Percentiles rank a stretch among this genome's conserved stretches.
Conservation (phyloP, 345 rosid genomes). For the Heritiera littoralis region DNA sequence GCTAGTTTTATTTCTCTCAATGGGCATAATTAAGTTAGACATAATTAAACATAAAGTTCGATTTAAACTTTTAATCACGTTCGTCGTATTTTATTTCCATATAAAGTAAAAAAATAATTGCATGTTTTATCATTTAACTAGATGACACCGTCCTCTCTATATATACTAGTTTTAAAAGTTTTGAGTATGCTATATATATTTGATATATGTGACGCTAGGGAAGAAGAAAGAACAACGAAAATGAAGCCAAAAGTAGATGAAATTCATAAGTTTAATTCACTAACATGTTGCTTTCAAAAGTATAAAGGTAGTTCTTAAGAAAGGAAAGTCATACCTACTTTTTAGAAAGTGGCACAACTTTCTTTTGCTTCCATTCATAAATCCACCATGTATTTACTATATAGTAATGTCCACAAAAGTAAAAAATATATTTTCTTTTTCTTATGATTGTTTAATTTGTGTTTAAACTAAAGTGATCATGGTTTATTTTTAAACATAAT, state of each 20-base stretch:
- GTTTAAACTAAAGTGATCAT: background rate
- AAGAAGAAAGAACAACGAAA: background rate
- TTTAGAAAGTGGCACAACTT: background rate
- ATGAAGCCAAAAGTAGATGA: background rate
- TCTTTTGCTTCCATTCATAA: background rate
- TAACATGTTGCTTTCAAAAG: background rate
- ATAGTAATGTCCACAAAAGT: background rate
- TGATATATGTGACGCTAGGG: background rate
- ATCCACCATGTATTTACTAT: background rate
- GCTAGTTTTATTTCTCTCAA: no score
- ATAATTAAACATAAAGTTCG: background rate
- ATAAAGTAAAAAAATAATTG: no score
- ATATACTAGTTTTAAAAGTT: background rate
- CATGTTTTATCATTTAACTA: no score
- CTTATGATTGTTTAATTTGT: background rate
- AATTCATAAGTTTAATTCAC: slow-evolving; percentile 2
- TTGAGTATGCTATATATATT: background rate
- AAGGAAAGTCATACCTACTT: slow-evolving; percentile 24
- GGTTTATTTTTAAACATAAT: background rate
- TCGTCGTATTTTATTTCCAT: no score
- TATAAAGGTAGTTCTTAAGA: background rate
- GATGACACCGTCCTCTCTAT: no score
- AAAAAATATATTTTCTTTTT: no score
- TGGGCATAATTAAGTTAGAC: no score
- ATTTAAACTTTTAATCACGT: no score